Base-by-base conservation (phyloP, 805 yeast genomes). In the Danielia oregonensis region DNA sequence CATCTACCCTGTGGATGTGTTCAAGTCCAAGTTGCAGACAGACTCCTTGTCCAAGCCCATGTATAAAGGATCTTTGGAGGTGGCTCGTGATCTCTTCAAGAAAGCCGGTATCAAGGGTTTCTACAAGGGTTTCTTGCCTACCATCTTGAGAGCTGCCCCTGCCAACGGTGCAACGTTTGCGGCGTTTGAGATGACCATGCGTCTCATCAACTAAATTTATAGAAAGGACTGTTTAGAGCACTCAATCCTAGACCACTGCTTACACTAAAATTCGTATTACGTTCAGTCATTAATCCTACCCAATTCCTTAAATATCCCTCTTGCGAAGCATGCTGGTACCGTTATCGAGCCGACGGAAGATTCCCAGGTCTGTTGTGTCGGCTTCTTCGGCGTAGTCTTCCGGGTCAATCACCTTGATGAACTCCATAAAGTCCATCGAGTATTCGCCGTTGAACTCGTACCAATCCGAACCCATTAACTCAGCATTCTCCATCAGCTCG, bases 161-260 rank as follows among this genome's bases (percentile, higher is more conserved):
- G 98, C 94, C 3, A 94, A 93, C 57, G 99, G 96, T 26, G 95
- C 94, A 19, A 94, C 98, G 0, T 93, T 93, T 63, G 82, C 87
- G 28, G 88, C 94, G 2, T 93, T 93, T 57, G 99, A 93, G 61
- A 62, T 83, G 32, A 85, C 96, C 4, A 82, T 89, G 84, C 78
- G 95, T 63, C 48, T 68, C 17, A 54, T 76, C 29, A 66, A 57
- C 38, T 71, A 44, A 43, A 12, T 15, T 13, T 24, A 24, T n/a
- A n/a, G n/a, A n/a, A n/a, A n/a, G n/a, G n/a, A 11, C 4, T 25
- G 6, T 5, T 16, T 17, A 6, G n/a, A n/a, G n/a, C n/a, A n/a
- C n/a, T n/a, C n/a, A n/a, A n/a, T n/a, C n/a, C n/a, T n/a, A n/a
- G n/a, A n/a, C n/a, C n/a, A n/a, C n/a, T n/a, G n/a, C n/a, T n/a